A percentile compares a stretch with the other conserved stretches of the same genome.
phyloP scores from a whole-genome alignment of 2,329 filamentous ascomycete species.

The Orbilia javanica region DNA sequence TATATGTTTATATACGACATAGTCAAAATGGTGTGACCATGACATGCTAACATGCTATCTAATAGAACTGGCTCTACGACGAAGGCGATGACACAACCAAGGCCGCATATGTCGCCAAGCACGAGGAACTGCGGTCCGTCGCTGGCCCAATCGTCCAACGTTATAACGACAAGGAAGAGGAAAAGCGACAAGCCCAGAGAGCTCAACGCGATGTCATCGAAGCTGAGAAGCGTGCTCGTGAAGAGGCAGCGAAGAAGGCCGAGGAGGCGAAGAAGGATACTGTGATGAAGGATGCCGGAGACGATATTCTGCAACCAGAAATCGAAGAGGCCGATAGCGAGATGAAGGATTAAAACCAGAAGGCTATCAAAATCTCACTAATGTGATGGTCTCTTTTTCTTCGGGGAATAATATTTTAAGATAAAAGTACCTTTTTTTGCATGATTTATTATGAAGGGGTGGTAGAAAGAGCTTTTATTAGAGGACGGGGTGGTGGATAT shows the following conservation, averaged over 20 bases:
- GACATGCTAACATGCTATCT: slow-evolving; percentile 18
- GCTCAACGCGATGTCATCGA: slow-evolving; percentile 71
- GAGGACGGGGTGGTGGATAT: slow-evolving; percentile 56
- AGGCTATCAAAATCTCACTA: not conserved
- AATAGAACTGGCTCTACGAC: slow-evolving; percentile 96
- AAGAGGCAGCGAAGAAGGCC: slow-evolving; percentile 79
- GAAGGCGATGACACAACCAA: slow-evolving; percentile 96
- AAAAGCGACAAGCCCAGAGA: slow-evolving; percentile 82
- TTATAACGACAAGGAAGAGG: slow-evolving; percentile 93
- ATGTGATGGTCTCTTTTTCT: not conserved
- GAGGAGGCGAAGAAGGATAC: slow-evolving; percentile 73
- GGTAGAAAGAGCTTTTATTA: slow-evolving; percentile 5
- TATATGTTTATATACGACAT: not conserved
- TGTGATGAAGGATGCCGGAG: slow-evolving; percentile 66
- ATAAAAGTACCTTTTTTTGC: slow-evolving; percentile 19
- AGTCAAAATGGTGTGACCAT: not conserved
- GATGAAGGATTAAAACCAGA: slow-evolving; percentile 47
- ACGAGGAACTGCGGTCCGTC: slow-evolving; percentile 92
- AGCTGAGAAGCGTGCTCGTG: slow-evolving; percentile 73
- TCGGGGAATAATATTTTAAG: not conserved
- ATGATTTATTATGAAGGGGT: not conserved
- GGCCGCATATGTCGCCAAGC: slow-evolving; percentile 92
- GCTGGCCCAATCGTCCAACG: slow-evolving; percentile 92
- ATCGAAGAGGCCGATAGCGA: slow-evolving; percentile 45
- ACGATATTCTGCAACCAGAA: slow-evolving; percentile 42